These are phyloP conservation scores for Arbutus unedo DNA, from an alignment of 148 eudicot species.

Conservation along the genomic window DNA sequence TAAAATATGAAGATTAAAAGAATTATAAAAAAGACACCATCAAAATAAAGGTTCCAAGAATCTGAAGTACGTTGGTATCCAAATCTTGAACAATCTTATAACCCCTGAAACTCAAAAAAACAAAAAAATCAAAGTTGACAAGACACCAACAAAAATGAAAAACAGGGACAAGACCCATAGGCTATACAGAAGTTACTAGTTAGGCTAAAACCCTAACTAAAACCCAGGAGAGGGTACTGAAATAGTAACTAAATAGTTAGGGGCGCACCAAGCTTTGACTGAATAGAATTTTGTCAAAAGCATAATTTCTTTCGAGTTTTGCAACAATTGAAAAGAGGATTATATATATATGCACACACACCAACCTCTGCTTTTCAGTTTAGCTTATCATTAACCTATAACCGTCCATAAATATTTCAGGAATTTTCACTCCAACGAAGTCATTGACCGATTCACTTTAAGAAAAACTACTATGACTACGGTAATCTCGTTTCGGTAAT, in stretches of 20 bases:
- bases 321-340: background rate
- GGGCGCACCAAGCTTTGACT: background rate
- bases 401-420: background rate
- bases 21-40: no score
- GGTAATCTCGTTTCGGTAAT: background rate
- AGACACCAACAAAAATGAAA: no score
- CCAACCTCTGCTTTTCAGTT: background rate
- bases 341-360: background rate
- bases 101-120: no score
- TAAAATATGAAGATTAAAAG: no score
- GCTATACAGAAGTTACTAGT: background rate
- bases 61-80: no score
- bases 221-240: background rate
- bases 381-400: constrained; percentile 13
- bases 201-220: background rate
- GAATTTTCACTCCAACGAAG: background rate
- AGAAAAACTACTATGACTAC: background rate
- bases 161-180: no score
- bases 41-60: no score
- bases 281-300: background rate
- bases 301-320: background rate
- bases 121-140: no score
- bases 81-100: no score
- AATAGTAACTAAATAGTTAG: background rate
- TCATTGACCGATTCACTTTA: background rate